Percentiles rank a stretch among this genome's conserved stretches.
Evolutionary conservation across 345 rosid genomes (phyloP).

Genomic region (Brassica incana): DNA sequence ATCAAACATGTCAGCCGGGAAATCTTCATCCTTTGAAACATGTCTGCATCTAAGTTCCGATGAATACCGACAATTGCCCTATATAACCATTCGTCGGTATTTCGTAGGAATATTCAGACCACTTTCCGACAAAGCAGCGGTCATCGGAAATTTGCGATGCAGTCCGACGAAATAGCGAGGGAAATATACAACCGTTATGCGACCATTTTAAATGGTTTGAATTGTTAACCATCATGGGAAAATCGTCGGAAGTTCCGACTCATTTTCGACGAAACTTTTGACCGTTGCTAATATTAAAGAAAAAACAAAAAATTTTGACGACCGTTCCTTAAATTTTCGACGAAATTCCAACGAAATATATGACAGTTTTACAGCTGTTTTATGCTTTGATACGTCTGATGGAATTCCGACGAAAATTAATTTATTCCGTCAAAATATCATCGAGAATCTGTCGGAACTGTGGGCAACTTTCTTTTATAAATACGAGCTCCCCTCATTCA

Average conservation of each 20-base stretch:
- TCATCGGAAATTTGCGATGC: no score
- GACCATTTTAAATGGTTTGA: no score
- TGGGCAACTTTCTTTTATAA: neutral
- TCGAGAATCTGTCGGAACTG: neutral
- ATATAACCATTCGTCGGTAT: no score
- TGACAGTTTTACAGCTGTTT: neutral
- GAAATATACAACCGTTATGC: no score
- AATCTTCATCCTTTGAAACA: slow-evolving; percentile 46
- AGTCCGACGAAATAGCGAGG: no score
- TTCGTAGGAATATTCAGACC: no score
- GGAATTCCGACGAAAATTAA: neutral
- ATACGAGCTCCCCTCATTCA: neutral
- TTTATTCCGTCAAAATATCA: no score
- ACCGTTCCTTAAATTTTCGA: neutral
- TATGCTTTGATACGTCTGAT: neutral
- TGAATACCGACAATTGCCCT: no score
- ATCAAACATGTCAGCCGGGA: slow-evolving; percentile 73
- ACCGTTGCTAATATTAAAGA: neutral
- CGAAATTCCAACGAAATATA: neutral
- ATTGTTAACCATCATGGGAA: no score
- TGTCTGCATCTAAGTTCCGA: slow-evolving; percentile 1
- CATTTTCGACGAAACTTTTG: no score
- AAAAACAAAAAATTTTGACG: neutral
- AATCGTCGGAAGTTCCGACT: no score
- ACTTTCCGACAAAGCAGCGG: no score